phyloP scores from a whole-genome alignment of 2,329 filamentous ascomycete species.

The Aspergillus sp. region DNA sequence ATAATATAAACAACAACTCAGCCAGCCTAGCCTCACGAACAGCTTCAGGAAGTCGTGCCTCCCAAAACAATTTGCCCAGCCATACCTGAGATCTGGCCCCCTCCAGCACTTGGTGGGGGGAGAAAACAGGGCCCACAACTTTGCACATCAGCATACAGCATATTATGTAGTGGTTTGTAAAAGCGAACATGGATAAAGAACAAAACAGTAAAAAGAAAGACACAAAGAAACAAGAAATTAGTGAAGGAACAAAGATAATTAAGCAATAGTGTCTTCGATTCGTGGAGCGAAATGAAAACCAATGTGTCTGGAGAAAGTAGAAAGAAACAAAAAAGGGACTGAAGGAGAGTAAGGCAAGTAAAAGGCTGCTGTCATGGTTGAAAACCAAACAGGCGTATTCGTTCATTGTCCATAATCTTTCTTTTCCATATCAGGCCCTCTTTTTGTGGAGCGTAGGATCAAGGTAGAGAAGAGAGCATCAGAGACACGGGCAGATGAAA shows the following conservation, averaged over 20 bases:
- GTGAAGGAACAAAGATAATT: too few species aligned
- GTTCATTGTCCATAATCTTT: conserved; percentile 21
- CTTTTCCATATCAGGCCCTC: conserved; percentile 5
- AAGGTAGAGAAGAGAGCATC: neutral
- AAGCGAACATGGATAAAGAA: conserved; percentile 11
- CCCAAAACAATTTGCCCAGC: neutral
- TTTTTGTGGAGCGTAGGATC: conserved; percentile 1
- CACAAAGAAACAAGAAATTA: neutral
- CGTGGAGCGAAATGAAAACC: neutral
- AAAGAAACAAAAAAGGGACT: neutral
- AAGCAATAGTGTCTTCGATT: neutral
- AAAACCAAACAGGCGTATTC: conserved; percentile 15
- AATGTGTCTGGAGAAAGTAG: neutral
- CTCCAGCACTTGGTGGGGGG: neutral
- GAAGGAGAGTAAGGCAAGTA: neutral
- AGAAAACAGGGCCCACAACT: neutral
- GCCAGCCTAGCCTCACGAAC: neutral
- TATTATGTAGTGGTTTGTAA: neutral
- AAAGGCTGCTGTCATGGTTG: conserved; percentile 2
- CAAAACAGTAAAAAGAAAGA: conserved; percentile 1
- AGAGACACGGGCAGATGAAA: neutral
- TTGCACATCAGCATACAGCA: neutral
- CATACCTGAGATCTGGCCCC: neutral
- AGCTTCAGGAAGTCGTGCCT: neutral
- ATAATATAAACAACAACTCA: conserved; percentile 4